Evolutionary conservation across 345 rosid species (phyloP).

Genomic region (Toxicodendron radicans): DNA sequence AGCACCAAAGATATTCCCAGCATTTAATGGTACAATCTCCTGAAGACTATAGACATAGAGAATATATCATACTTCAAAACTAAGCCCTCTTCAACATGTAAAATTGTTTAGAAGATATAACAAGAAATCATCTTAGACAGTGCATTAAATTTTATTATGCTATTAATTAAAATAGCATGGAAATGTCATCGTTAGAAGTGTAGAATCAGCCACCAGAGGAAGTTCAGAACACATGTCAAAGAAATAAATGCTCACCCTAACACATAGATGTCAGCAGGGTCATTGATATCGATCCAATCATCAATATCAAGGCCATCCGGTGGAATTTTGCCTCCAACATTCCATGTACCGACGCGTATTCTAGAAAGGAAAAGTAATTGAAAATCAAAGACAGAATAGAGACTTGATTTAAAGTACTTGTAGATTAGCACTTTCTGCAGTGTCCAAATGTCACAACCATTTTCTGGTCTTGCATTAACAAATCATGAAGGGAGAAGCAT

Average conservation of each 20-base stretch:
- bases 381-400: not conserved
- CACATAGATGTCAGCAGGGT: slow-evolving; percentile 88
- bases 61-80: slow-evolving; percentile 21
- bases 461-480: not conserved
- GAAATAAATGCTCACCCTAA: slow-evolving; percentile 53
- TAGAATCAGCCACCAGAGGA: not conserved
- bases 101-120: not conserved
- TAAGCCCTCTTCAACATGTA: not conserved
- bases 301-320: slow-evolving; percentile 85
- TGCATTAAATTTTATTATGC: not conserved
- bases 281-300: slow-evolving; percentile 71
- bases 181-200: not conserved
- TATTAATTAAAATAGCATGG: not conserved
- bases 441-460: not conserved
- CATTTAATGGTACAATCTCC: slow-evolving; percentile 92
- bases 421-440: not conserved
- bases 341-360: slow-evolving; percentile 85
- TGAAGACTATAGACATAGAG: slow-evolving; percentile 55
- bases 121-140: not conserved
- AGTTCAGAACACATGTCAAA: slow-evolving; percentile 5
- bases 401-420: not conserved
- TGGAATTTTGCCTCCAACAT: slow-evolving; percentile 86
- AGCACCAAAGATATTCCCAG: slow-evolving; percentile 92
- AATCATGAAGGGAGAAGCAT: slow-evolving; percentile 7
- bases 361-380: slow-evolving; percentile 30